Evolutionary conservation across 192 early-diverging fungal species (phyloP).

Genomic region (Geranomyces variabilis): DNA sequence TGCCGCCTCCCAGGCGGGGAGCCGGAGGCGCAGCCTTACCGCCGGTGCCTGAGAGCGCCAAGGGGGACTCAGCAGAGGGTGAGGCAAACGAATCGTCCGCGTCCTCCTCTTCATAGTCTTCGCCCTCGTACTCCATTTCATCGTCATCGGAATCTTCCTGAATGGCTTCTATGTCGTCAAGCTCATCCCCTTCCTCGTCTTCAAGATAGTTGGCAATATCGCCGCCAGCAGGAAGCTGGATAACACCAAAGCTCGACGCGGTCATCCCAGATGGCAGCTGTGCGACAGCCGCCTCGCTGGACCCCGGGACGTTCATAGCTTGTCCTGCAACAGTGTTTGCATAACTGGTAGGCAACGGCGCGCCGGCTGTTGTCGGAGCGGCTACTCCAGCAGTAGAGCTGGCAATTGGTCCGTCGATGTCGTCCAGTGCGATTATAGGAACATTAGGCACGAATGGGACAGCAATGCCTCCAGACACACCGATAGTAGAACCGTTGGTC

Average conservation of each 20-base stretch:
- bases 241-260: too few relatives aligned
- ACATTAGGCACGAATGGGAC: conserved; percentile 7
- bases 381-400: neutral
- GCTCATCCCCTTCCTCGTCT: conserved; percentile 4
- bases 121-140: neutral
- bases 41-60: neutral
- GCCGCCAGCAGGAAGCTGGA: too few relatives aligned
- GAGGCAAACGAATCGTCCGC: neutral
- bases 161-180: conserved; percentile 2
- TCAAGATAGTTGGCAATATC: neutral
- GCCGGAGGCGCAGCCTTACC: too few relatives aligned
- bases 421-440: conserved; percentile 19
- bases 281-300: too few relatives aligned
- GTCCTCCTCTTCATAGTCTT: conserved; percentile 1
- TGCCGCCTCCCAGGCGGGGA: conserved; percentile 7
- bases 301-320: too few relatives aligned
- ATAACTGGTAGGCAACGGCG: too few relatives aligned
- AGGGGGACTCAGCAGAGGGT: neutral
- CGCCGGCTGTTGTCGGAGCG: neutral
- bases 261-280: too few relatives aligned
- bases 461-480: too few relatives aligned
- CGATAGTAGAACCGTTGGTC: neutral
- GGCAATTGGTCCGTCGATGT: conserved; percentile 20
- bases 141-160: conserved; percentile 10
- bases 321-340: too few relatives aligned